Percentiles rank a stretch among this genome's conserved stretches.
These are phyloP conservation scores for Diutina rugosa DNA, from an alignment of 1,139 yeast species.

Conservation along the genomic window DNA sequence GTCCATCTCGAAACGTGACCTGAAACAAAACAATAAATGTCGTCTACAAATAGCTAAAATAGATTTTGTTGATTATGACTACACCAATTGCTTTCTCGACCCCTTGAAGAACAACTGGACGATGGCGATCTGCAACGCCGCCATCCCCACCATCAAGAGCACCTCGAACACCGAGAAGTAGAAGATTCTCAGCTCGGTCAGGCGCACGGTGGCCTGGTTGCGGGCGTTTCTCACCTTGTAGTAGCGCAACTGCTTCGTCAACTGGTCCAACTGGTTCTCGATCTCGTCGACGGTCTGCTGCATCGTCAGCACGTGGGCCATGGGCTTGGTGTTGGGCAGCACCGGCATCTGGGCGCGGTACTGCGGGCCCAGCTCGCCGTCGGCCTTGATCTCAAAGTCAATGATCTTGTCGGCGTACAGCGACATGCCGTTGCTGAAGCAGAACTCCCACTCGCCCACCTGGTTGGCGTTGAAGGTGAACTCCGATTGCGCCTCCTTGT, in stretches of 20 bases:
- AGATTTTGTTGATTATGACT: not conserved
- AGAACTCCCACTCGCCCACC: conserved; percentile 83
- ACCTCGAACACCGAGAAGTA: conserved; percentile 79
- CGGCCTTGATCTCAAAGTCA: conserved; percentile 70
- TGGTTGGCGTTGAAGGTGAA: conserved; percentile 57
- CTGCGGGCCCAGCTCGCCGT: conserved; percentile 26
- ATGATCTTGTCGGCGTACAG: conserved; percentile 80
- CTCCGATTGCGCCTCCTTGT: conserved; percentile 76
- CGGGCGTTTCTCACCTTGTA: conserved; percentile 88
- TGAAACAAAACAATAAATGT: not conserved
- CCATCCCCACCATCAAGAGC: conserved; percentile 74
- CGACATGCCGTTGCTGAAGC: conserved; percentile 81
- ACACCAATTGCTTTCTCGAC: conserved; percentile 70
- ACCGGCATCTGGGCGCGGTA: conserved; percentile 59
- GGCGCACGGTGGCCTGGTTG: conserved; percentile 81
- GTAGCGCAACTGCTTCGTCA: conserved; percentile 59
- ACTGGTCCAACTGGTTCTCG: conserved; percentile 52
- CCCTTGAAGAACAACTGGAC: conserved; percentile 84
- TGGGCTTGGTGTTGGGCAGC: conserved; percentile 43
- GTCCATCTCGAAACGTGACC: too few relatives aligned
- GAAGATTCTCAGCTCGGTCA: conserved; percentile 79
- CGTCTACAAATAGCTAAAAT: not conserved
- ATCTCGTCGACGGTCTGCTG: conserved; percentile 44
- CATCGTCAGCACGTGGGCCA: conserved; percentile 52
- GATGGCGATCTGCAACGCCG: conserved; percentile 66